Evolutionary conservation across 345 rosid genomes (phyloP).

Genomic region (Dovyalis caffra): DNA sequence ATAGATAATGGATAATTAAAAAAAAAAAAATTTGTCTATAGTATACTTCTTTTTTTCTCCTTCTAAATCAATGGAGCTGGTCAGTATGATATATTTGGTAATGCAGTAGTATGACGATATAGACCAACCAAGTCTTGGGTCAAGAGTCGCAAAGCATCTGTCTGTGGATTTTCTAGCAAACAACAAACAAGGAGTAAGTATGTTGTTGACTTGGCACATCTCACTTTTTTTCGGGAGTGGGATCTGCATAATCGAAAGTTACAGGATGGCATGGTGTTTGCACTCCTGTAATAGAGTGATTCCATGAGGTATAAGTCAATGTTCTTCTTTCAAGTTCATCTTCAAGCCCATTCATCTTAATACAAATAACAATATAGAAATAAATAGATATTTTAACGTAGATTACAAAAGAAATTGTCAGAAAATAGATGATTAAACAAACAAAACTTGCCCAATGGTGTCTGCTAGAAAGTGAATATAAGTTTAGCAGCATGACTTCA

Average conservation of each 20-base stretch:
- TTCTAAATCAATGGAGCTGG: not conserved
- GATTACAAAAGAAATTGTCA: no score
- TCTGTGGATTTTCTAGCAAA: conserved; percentile 30
- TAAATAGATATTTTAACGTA: no score
- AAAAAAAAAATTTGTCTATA: no score
- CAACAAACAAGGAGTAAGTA: conserved; percentile 8
- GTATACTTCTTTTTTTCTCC: no score
- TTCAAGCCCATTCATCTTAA: conserved; percentile 18
- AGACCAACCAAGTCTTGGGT: not conserved
- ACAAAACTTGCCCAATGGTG: no score
- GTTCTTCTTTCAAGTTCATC: conserved; percentile 21
- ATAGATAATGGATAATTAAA: no score
- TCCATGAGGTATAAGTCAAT: conserved; percentile 23
- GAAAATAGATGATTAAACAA: no score
- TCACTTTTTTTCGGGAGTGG: not conserved
- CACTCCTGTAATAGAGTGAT: not conserved
- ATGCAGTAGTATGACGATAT: not conserved
- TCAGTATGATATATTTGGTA: not conserved
- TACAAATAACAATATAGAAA: no score
- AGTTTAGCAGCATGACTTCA: no score
- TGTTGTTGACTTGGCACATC: conserved; percentile 8
- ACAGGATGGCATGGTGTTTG: conserved; percentile 20
- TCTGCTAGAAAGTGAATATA: no score
- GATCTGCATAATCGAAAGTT: conserved; percentile 19
- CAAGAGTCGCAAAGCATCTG: conserved; percentile 17